These are phyloP conservation scores for Calonectria montana DNA, from an alignment of 2,329 filamentous ascomycete species.

Conservation along the genomic window DNA sequence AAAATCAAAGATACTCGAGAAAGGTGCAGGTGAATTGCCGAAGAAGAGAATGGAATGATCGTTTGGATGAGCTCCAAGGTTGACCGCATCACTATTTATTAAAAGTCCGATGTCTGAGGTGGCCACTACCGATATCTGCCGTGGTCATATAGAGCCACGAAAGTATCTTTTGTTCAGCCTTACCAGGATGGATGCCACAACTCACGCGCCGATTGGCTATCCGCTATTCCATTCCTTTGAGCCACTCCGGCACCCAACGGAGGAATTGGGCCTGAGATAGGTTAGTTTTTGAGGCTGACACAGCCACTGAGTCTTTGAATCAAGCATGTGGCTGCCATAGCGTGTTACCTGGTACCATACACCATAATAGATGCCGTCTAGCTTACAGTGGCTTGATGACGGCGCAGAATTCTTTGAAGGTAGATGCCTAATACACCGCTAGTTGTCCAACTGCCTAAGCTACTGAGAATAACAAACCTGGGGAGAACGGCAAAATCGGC, in stretches of 20 bases:
- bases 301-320: neutral
- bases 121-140: neutral
- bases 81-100: neutral
- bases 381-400: neutral
- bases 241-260: neutral
- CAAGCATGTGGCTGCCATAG: neutral
- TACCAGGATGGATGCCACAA: neutral
- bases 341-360: neutral
- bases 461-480: neutral
- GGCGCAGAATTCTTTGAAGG: neutral
- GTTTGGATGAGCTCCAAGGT: neutral
- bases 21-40: no score
- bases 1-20: neutral
- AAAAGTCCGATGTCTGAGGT: no score
- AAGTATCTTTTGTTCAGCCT: neutral
- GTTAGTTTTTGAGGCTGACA: neutral
- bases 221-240: neutral
- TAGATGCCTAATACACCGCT: neutral
- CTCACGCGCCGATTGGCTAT: neutral
- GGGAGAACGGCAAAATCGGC: neutral
- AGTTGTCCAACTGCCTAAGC: neutral
- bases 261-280: neutral
- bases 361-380: no score
- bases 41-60: no score
- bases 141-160: neutral